Evolutionary conservation across 495 filamentous ascomycete genomes (phyloP).

Genomic region (Talaromyces nanjingensis): DNA sequence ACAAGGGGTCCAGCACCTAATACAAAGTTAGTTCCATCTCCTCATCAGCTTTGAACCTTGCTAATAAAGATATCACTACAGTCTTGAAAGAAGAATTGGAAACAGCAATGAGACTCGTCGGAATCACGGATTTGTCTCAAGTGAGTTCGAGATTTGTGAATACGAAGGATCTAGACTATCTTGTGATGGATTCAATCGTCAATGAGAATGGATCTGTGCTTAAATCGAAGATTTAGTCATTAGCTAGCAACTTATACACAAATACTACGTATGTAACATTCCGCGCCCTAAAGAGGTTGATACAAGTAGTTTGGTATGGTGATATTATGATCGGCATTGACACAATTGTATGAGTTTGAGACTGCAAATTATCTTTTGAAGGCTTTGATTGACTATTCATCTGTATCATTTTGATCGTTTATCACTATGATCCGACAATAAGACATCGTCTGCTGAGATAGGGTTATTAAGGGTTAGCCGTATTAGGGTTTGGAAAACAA

Average conservation of each 20-base stretch:
- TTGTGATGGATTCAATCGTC: constrained; percentile 36
- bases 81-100: constrained; percentile 66
- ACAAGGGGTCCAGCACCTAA: constrained; percentile 31
- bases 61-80: constrained; percentile 16
- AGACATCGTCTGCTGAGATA: background rate
- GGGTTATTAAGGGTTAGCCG: background rate
- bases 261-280: background rate
- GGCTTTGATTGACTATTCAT: too few species aligned
- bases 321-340: background rate
- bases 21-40: constrained; percentile 38
- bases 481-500: background rate
- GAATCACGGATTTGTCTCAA: constrained; percentile 57
- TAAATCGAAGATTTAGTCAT: background rate
- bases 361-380: background rate
- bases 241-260: background rate
- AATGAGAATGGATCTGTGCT: background rate
- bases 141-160: constrained; percentile 56
- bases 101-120: constrained; percentile 64
- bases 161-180: constrained; percentile 55
- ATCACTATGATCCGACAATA: background rate
- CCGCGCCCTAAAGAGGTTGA: background rate
- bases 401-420: background rate
- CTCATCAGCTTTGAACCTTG: background rate
- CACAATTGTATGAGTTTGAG: background rate
- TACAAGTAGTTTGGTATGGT: background rate